phyloP scores from a whole-genome alignment of 768 basidiomycete genomes.

The Russula olivacea region DNA sequence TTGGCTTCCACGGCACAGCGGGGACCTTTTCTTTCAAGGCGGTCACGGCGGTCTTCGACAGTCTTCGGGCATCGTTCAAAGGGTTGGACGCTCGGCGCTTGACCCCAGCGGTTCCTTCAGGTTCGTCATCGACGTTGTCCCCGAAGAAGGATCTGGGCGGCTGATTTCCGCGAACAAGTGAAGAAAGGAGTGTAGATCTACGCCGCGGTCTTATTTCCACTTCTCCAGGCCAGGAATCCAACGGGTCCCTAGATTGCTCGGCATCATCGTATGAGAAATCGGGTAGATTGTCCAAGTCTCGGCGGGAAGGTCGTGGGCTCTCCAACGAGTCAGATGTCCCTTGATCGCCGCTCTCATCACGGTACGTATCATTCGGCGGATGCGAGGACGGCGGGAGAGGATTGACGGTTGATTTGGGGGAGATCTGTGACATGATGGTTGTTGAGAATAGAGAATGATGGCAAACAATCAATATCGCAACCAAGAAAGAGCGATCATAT shows the following conservation, averaged over 20 bases:
- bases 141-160: constrained; percentile 19
- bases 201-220: constrained; percentile 18
- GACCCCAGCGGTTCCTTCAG: not conserved
- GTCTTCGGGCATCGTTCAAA: not conserved
- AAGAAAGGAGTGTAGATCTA: constrained; percentile 14
- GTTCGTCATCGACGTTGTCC: not conserved
- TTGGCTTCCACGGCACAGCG: constrained; percentile 13
- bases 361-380: not conserved
- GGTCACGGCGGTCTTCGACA: constrained; percentile 12
- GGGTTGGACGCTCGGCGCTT: not conserved
- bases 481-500: constrained; percentile 1
- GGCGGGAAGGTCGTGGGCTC: not conserved
- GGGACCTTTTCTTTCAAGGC: constrained; percentile 15
- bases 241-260: constrained; percentile 2
- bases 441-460: not conserved
- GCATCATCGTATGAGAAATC: constrained; percentile 8
- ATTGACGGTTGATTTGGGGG: not conserved
- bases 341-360: not conserved
- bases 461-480: not conserved
- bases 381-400: not conserved
- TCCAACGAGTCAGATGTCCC: not conserved
- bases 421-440: constrained; percentile 12
- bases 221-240: constrained; percentile 18
- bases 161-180: constrained; percentile 15
- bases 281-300: not conserved